Conservation (phyloP, 768 basidiomycete genomes). For the Cyathus striatus region DNA sequence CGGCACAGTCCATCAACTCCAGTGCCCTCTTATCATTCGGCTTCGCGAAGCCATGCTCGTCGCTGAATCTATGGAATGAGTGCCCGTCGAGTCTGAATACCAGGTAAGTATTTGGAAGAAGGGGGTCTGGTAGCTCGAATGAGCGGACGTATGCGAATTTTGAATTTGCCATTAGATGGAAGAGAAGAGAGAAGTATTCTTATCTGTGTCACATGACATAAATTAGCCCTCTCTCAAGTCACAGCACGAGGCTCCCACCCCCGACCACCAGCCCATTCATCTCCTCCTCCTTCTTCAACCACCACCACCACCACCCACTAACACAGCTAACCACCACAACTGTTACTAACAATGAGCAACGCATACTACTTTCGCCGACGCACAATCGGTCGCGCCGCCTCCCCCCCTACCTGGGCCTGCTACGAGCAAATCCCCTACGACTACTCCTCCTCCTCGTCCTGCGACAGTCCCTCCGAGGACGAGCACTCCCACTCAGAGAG, state of each 20-base stretch:
- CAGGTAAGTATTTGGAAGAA: slow-evolving; percentile 81
- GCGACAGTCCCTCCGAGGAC: slow-evolving; percentile 57
- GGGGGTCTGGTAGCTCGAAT: slow-evolving; percentile 84
- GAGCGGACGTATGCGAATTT: slow-evolving; percentile 86
- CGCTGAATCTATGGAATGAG: slow-evolving; percentile 92
- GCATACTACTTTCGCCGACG: slow-evolving; percentile 61
- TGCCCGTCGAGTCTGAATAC: slow-evolving; percentile 90
- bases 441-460: slow-evolving; percentile 40
- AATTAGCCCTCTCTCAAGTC: no score
- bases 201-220: no score
- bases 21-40: slow-evolving; percentile 90
- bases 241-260: background rate
- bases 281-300: background rate
- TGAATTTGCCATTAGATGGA: slow-evolving; percentile 76
- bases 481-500: slow-evolving; percentile 57
- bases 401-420: slow-evolving; percentile 85
- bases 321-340: slow-evolving; percentile 3
- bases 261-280: background rate
- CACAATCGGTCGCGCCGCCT: slow-evolving; percentile 73
- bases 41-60: slow-evolving; percentile 76
- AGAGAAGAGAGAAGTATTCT: background rate
- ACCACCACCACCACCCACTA: background rate
- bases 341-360: slow-evolving; percentile 25
- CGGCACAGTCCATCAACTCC: slow-evolving; percentile 89
- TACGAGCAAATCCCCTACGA: slow-evolving; percentile 84